These are phyloP conservation scores for Fusarium bactridioides DNA, from an alignment of 2,329 filamentous ascomycete species.

Conservation along the genomic window DNA sequence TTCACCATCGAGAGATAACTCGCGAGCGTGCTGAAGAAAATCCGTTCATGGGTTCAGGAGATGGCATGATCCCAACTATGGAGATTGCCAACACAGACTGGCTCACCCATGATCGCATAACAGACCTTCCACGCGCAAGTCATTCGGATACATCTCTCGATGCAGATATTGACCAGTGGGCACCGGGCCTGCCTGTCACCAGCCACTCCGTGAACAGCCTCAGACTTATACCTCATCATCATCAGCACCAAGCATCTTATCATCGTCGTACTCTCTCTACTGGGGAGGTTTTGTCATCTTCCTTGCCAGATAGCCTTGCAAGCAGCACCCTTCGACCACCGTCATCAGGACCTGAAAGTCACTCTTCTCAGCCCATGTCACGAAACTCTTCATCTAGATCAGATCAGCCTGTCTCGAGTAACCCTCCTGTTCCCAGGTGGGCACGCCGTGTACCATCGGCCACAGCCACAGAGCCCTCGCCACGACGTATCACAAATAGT, in stretches of 20 bases:
- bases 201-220: constrained; percentile 26
- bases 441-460: constrained; percentile 22
- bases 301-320: constrained; percentile 24
- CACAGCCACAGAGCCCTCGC: constrained; percentile 31
- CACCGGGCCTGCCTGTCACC: constrained; percentile 22
- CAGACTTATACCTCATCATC: neutral
- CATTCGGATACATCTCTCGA: constrained; percentile 27
- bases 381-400: constrained; percentile 26
- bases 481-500: constrained; percentile 4
- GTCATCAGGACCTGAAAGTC: constrained; percentile 19
- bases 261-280: constrained; percentile 16
- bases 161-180: constrained; percentile 23
- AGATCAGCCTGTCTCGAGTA: neutral
- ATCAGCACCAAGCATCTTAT: neutral
- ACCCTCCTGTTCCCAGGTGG: neutral
- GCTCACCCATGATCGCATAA: neutral
- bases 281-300: constrained; percentile 16
- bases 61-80: constrained; percentile 10
- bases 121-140: neutral
- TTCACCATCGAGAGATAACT: neutral
- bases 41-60: constrained; percentile 22
- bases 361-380: constrained; percentile 34
- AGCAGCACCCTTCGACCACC: constrained; percentile 26
- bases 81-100: constrained; percentile 21
- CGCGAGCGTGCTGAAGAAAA: constrained; percentile 20